Evolutionary conservation across 2,329 filamentous ascomycete genomes (phyloP).

Genomic region (Bipolaris gigantea): DNA sequence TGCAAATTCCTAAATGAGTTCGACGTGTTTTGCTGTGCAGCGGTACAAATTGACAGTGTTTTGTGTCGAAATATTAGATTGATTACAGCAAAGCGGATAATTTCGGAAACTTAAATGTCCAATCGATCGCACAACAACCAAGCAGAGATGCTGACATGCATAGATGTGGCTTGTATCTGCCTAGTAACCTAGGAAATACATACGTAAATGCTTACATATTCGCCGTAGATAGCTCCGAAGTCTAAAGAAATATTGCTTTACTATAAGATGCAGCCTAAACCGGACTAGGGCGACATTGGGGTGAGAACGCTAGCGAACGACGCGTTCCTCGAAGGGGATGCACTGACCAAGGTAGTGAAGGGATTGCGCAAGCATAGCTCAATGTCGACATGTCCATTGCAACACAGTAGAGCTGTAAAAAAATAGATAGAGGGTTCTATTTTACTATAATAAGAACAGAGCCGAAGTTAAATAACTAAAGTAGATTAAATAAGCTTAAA

Average conservation of each 20-base stretch:
- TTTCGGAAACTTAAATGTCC: not conserved
- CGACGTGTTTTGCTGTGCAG: rapidly evolving
- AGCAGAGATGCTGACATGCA: not conserved
- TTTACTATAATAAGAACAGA: no score
- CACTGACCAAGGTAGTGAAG: no score
- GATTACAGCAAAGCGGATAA: not conserved
- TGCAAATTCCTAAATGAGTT: no score
- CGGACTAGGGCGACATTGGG: not conserved
- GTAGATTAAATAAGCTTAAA: no score
- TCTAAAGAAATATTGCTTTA: not conserved
- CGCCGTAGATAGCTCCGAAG: not conserved
- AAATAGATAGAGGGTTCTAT: no score
- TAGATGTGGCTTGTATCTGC: not conserved
- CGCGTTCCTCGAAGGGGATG: no score
- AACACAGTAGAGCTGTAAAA: no score
- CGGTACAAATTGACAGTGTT: not conserved
- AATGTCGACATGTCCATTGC: no score
- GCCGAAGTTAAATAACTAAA: no score
- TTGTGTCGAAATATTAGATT: not conserved
- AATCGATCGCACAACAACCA: not conserved
- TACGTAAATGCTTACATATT: not conserved
- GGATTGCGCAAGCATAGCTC: no score
- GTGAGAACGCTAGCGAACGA: no score
- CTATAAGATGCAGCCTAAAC: not conserved
- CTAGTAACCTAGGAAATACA: not conserved